Base-by-base conservation (phyloP, 2,329 filamentous ascomycete genomes). In the Hypocrella siamensis region DNA sequence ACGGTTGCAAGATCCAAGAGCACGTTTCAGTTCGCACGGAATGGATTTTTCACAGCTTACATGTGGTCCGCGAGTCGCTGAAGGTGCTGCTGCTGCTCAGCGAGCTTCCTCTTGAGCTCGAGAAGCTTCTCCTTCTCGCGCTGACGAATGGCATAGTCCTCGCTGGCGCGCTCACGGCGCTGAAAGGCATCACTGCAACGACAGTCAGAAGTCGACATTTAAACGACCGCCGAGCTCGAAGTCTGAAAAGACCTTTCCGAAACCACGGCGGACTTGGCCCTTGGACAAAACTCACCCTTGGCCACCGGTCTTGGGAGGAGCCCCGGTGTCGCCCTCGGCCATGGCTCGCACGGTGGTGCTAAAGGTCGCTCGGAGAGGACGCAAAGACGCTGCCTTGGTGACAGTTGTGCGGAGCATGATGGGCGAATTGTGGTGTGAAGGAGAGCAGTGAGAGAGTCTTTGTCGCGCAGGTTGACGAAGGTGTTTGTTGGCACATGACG, bases 51-150 rank as follows among this genome's bases (percentile, higher is more conserved):
- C 45, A 78, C 52, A 61, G 90, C 36, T 35, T 10, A 38, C 83
- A 93, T 85, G 69, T 92, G 81, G 50, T 79, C 70, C 48, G 84
- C 76, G 40, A 94, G 74, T 54, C 86, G 78, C 52, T 88, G 67
- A 42, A 94, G 73, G 63, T 93, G 83, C 44, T 75, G 61, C 56
- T 82, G 74, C 65, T 93, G 84, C 57, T 82, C 75, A 40, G 58
- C 49, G 42, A 94, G 70, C 65, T 73, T 75, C 62, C 70, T 66
- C 59, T 72, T 78, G 46, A 93, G 75, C 53, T 72, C 71, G 32
- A 70, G 46, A 40, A 94, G 78, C 83, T 93, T 94, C 64, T 86
- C 76, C 62, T 75, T 74, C 71, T 96, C 90, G 53, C 85, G 81
- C 63, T 80, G 65, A 49, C 75, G 74, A 61, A 98, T 85, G 60